Base-by-base conservation (phyloP, 176 grass and related monocot species). In the Rhynchospora pubera region DNA sequence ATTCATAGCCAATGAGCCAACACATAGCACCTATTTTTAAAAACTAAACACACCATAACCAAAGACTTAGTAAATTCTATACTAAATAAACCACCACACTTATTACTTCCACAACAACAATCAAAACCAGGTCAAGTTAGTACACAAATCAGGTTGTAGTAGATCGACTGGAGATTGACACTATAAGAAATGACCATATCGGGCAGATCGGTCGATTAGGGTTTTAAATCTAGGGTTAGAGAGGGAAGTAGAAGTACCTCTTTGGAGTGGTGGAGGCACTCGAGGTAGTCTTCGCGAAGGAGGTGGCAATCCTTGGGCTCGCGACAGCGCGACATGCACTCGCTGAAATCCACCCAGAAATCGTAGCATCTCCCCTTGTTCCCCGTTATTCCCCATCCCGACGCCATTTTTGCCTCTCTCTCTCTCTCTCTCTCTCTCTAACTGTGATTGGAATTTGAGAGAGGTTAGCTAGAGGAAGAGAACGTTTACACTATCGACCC, bases 301-400 rank as follows among this genome's bases (percentile, higher is more conserved):
- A 97, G 88, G 75, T 68, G 59, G 88, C 94, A 97, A 79, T 97
- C 94, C 77, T 87, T 85, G 46, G 94, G 94, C 92, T 94, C 83
- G 59, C 92, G 92, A 88, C 94, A 97, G 81, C 92, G 86, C 75
- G 91, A 94, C 94, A 97, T 97, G 87, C 94, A 97, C 88, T 94
- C 90, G 88, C 94, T 94, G 88, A 97, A 97, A 3, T 97, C 94
- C 67, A 92, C n/a, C 94, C 94, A 97, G 91, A 97, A 97, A 76
- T 97, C 94, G 90, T 94, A 97, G 88, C 94, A 97, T 9, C 94
- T 87, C 22, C 94, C 94, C 87, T 97, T 97, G 92, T 94, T 97
- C 23, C 94, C 94, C 74, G 91, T 91, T 86, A 97, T 97, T 48
- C 94, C 94, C 94, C 94, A 97, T 15, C 94, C 94, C 12, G 94